A percentile compares a stretch with the other conserved stretches of the same genome.
Evolutionary conservation across 345 rosid genomes (phyloP).

Genomic region (Turnera subulata): DNA sequence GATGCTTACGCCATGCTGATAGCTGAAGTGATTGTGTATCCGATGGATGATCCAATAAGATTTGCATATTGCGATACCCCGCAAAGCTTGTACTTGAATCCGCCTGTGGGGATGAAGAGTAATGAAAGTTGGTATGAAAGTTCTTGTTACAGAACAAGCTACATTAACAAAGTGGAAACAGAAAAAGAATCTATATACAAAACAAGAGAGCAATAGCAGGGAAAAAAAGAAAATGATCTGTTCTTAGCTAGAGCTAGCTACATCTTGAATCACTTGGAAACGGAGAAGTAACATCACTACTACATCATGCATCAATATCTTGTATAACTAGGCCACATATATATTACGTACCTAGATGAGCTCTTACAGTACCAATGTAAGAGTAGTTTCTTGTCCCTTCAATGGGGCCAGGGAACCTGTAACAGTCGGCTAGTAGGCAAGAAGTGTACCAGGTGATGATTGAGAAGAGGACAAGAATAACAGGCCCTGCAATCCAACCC

Average conservation of each 20-base stretch:
- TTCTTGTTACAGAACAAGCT: too few species aligned
- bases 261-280: too few species aligned
- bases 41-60: constrained; percentile 10
- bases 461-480: neutral
- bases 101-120: constrained; percentile 1
- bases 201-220: too few species aligned
- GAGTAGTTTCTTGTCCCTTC: constrained; percentile 6
- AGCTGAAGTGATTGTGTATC: constrained; percentile 14
- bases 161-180: too few species aligned
- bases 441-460: constrained; percentile 10
- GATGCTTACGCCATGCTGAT: constrained; percentile 15
- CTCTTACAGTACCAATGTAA: constrained; percentile 5
- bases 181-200: too few species aligned
- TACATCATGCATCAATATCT: too few species aligned
- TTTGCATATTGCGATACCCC: constrained; percentile 9
- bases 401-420: constrained; percentile 11
- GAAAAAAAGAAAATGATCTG: too few species aligned
- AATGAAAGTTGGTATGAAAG: too few species aligned
- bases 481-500: constrained; percentile 14
- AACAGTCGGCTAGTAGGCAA: constrained; percentile 8
- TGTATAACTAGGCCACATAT: too few species aligned
- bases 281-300: too few species aligned
- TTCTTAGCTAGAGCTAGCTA: too few species aligned
- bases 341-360: constrained; percentile 8
- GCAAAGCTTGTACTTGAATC: constrained; percentile 10